A percentile compares a stretch with the other conserved stretches of the same genome.
phyloP scores from a whole-genome alignment of 2,329 filamentous ascomycete genomes.

The Xylariaceae sp. region DNA sequence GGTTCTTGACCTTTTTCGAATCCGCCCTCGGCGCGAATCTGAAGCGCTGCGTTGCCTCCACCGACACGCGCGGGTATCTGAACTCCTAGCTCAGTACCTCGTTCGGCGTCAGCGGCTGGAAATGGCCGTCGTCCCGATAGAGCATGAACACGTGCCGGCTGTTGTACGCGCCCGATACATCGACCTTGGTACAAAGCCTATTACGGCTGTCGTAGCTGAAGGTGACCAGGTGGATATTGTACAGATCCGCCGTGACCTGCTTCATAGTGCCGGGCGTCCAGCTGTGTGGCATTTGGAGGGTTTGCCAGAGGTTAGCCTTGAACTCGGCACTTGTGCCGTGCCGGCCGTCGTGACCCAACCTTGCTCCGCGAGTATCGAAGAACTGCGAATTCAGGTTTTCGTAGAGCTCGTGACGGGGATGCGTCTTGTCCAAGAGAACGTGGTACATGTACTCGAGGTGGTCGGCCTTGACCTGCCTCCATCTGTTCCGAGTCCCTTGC shows the following conservation, averaged over 20 bases:
- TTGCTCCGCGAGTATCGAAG: no score
- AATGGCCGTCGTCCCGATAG: constrained; percentile 25
- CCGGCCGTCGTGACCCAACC: neutral
- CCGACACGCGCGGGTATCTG: constrained; percentile 28
- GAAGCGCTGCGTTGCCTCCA: constrained; percentile 19
- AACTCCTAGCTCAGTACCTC: constrained; percentile 30
- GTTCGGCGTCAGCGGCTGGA: constrained; percentile 31
- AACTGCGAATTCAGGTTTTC: constrained; percentile 22
- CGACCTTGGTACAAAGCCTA: constrained; percentile 23
- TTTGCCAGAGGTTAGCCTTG: constrained; percentile 29
- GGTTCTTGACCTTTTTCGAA: constrained; percentile 7
- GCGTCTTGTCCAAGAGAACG: constrained; percentile 21
- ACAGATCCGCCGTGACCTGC: constrained; percentile 32
- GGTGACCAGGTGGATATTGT: constrained; percentile 29
- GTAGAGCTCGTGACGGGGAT: constrained; percentile 28
- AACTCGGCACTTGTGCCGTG: constrained; percentile 4
- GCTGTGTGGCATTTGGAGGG: constrained; percentile 26
- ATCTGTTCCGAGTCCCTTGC: constrained; percentile 23
- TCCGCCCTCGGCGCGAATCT: constrained; percentile 17
- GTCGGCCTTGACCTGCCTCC: constrained; percentile 31
- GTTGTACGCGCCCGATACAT: constrained; percentile 30
- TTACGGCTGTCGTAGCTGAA: constrained; percentile 21
- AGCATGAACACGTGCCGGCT: constrained; percentile 30
- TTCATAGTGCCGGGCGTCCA: constrained; percentile 28
- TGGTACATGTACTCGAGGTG: constrained; percentile 27